These are phyloP conservation scores for Yamadazyma mexicana DNA, from an alignment of 1,139 yeast species.

Conservation along the genomic window DNA sequence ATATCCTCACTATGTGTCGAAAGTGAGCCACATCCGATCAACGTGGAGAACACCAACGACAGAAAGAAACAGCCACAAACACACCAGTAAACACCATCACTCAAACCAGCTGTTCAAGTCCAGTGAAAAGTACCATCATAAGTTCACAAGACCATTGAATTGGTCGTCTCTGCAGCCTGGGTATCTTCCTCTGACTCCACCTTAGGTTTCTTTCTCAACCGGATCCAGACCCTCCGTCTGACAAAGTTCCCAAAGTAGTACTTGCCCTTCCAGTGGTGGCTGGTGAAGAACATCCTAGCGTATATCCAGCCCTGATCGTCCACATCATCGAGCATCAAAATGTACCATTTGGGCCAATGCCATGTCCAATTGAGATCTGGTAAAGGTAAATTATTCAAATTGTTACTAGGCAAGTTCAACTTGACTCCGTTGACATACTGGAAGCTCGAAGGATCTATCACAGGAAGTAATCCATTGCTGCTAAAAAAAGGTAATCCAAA, in stretches of 20 bases:
- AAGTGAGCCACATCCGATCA: too few species aligned
- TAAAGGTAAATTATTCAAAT: constrained; percentile 49
- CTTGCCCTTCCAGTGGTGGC: constrained; percentile 59
- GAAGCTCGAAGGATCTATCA: constrained; percentile 57
- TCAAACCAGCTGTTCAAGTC: too few species aligned
- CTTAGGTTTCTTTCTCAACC: constrained; percentile 22
- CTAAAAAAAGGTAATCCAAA: constrained; percentile 67
- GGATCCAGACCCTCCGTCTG: constrained; percentile 61
- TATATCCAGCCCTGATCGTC: constrained; percentile 83
- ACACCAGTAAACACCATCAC: too few species aligned
- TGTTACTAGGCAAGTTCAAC: constrained; percentile 28
- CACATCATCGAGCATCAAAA: constrained; percentile 67
- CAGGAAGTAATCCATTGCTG: constrained; percentile 53
- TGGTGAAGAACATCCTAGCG: constrained; percentile 46
- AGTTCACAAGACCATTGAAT: too few species aligned
- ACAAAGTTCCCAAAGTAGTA: constrained; percentile 56
- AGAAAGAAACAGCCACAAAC: too few species aligned
- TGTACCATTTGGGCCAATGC: constrained; percentile 74
- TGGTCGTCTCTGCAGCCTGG: too few species aligned
- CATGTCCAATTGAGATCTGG: constrained; percentile 73
- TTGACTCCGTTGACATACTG: constrained; percentile 33
- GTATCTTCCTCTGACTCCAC: too few species aligned
- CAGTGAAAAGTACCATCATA: too few species aligned
- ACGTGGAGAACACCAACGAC: too few species aligned
- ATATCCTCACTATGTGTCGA: too few species aligned